A percentile compares a stretch with the other conserved stretches of the same genome.
Conservation (phyloP, 2,329 filamentous ascomycete species). For the Neofusicoccum kwambonambiense region DNA sequence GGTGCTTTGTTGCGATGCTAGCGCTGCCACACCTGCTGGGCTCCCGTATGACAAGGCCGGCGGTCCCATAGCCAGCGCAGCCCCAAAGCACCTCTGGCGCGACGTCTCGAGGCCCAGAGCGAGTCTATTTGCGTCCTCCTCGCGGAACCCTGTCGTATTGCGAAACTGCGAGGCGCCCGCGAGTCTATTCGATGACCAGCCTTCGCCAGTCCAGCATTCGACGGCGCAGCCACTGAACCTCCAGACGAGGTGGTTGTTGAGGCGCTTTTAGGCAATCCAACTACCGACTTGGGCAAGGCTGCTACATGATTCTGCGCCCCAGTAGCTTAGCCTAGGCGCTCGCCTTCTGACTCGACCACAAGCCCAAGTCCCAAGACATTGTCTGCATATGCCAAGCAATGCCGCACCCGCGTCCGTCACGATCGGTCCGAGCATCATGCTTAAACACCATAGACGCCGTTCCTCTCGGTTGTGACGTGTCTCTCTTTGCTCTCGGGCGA, state of each 20-base stretch:
- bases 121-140: background rate
- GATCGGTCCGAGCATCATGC: background rate
- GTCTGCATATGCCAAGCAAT: background rate
- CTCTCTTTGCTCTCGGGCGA: background rate
- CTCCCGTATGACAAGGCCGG: background rate
- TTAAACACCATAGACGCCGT: background rate
- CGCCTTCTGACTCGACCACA: constrained; percentile 1
- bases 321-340: background rate
- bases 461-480: background rate
- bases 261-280: background rate
- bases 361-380: background rate
- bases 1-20: background rate
- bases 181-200: background rate
- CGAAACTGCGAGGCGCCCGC: background rate
- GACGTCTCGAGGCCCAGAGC: background rate
- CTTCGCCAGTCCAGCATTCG: background rate
- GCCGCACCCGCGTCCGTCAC: background rate
- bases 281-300: constrained; percentile 4
- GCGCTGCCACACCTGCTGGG: background rate
- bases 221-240: background rate
- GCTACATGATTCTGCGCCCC: background rate
- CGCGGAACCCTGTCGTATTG: background rate
- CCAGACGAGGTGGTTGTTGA: background rate
- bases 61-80: background rate
- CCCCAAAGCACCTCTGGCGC: background rate